Percentiles rank a stretch among this genome's conserved stretches.
These are phyloP conservation scores for Eucalyptus guilfoylei DNA, from an alignment of 345 rosid genomes.

Conservation along the genomic window DNA sequence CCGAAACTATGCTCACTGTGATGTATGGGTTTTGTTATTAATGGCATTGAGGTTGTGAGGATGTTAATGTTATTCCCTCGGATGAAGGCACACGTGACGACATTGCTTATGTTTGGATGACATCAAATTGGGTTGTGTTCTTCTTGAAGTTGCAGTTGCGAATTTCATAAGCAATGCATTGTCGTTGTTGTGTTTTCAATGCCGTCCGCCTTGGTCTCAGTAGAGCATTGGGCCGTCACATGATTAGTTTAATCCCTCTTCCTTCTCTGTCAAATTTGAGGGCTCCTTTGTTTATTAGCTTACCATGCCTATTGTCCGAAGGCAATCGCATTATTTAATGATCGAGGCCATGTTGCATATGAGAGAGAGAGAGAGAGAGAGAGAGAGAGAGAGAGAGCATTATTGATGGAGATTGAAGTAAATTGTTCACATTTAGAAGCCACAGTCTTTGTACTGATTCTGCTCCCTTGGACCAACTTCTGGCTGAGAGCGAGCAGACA, in stretches of 20 bases:
- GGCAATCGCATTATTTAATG: neutral
- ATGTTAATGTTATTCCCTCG: neutral
- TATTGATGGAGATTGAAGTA: neutral
- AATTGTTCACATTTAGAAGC: neutral
- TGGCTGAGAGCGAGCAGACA: neutral
- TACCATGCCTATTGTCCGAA: neutral
- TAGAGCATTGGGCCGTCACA: constrained; percentile 25
- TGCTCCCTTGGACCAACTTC: neutral
- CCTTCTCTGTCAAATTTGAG: neutral
- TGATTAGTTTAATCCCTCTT: constrained; percentile 3
- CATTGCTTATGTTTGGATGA: neutral
- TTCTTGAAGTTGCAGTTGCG: neutral
- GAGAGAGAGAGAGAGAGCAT: neutral
- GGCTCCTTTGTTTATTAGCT: neutral
- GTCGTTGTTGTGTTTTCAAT: neutral
- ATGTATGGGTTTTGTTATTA: neutral
- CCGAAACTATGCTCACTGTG: neutral
- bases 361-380: neutral
- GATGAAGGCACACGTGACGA: no score
- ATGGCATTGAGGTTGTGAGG: neutral
- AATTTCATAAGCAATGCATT: neutral
- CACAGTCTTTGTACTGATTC: neutral
- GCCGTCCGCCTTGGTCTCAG: constrained; percentile 35
- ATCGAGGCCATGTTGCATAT: neutral
- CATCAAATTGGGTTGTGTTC: neutral